These are phyloP conservation scores for Pichia ethanolica DNA, from an alignment of 805 yeast species.

Conservation along the genomic window DNA sequence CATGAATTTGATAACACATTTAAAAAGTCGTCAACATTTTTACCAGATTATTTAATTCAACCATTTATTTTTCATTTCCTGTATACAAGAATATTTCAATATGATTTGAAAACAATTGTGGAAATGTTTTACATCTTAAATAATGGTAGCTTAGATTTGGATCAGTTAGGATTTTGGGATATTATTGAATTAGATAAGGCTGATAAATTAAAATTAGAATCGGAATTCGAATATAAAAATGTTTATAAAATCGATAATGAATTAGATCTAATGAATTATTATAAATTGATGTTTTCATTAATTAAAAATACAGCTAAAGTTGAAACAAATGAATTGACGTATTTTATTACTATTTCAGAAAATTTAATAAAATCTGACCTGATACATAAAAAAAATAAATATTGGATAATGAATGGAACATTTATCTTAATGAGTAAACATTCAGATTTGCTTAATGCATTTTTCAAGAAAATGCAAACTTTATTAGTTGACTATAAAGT, in stretches of 20 bases:
- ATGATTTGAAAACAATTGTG: background rate
- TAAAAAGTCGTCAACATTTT: too few species aligned
- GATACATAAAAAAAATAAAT: slow-evolving; percentile 1
- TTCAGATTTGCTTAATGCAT: slow-evolving; percentile 8
- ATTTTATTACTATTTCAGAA: slow-evolving; percentile 5
- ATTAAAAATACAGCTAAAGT: slow-evolving; percentile 1
- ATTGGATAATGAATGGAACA: slow-evolving; percentile 5
- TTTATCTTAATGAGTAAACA: slow-evolving; percentile 8
- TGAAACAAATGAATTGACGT: slow-evolving; percentile 1
- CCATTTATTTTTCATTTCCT: slow-evolving; percentile 4
- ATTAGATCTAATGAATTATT: slow-evolving; percentile 4
- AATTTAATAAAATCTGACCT: slow-evolving; percentile 1
- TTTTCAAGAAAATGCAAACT: slow-evolving; percentile 7
- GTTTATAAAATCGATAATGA: background rate
- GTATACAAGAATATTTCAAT: background rate
- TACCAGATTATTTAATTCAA: background rate
- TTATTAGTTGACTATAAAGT: slow-evolving; percentile 8
- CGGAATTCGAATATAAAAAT: background rate
- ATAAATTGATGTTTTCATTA: slow-evolving; percentile 4
- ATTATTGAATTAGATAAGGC: background rate
- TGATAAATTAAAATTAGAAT: background rate
- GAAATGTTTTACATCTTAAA: slow-evolving; percentile 3
- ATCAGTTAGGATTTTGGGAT: slow-evolving; percentile 10
- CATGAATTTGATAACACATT: background rate
- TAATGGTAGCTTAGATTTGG: background rate